Evolutionary conservation across 768 basidiomycete genomes (phyloP).

Genomic region (Trametes cingulata): DNA sequence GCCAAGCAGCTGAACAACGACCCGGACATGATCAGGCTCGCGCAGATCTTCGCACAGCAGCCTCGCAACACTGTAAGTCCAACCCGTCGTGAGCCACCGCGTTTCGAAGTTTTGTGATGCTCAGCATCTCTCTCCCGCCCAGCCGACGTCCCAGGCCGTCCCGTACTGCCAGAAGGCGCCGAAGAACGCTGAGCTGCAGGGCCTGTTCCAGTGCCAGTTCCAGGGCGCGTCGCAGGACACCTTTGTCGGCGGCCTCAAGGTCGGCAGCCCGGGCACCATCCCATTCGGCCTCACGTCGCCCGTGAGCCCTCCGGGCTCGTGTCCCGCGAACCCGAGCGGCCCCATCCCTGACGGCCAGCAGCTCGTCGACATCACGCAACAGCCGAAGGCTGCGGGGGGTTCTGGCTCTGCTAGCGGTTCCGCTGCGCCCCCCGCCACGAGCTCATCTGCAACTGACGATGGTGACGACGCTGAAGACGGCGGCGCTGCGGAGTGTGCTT

Average conservation of each 20-base stretch:
- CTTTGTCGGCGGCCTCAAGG: conserved; percentile 45
- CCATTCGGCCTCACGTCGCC: conserved; percentile 48
- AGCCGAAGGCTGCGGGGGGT: not conserved
- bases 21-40: conserved; percentile 47
- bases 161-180: conserved; percentile 54
- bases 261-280: conserved; percentile 51
- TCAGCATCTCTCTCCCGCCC: not conserved
- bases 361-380: conserved; percentile 25
- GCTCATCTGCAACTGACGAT: not conserved
- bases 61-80: conserved; percentile 50
- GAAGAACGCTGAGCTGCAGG: conserved; percentile 54
- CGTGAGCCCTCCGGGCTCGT: conserved; percentile 50
- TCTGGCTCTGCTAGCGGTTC: not conserved
- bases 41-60: conserved; percentile 59
- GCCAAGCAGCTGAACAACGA: conserved; percentile 47
- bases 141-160: conserved; percentile 34
- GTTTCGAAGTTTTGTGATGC: not conserved
- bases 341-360: conserved; percentile 52
- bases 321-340: conserved; percentile 49
- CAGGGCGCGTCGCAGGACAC: conserved; percentile 42
- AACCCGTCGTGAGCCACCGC: not conserved
- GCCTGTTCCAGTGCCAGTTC: conserved; percentile 62
- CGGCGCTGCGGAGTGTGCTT: not conserved
- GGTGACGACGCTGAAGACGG: not conserved
- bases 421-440: not conserved